Evolutionary conservation across 805 yeast genomes (phyloP), one percentile per base, ranked within the genome.

Genomic region (Yarrowia sp.): DNA sequence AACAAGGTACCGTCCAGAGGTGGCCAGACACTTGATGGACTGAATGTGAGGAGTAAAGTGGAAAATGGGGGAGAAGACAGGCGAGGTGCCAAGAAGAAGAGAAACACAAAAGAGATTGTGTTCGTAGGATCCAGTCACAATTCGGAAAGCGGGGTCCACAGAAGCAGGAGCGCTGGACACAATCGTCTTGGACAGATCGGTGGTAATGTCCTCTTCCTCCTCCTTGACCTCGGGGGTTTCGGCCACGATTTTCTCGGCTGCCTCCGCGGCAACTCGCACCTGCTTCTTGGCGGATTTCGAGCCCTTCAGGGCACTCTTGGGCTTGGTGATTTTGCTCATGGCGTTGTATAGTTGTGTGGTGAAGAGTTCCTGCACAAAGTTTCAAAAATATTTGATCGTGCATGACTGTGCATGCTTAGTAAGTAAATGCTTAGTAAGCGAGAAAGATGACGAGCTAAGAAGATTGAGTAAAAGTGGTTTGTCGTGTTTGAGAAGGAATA

Each of bases 1-100:
- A 3, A 92, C 98, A 49, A 95, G 80, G 75, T 92, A 92, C 74
- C 97, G 82, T 73, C 86, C 89, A 36, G 95, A 91, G 20, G 87
- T 81, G 70, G 94, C 97, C 71, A 95, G 82, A 58, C 95, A 84
- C 76, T 93, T 89, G 68, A 95, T 91, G 42, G 97, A 90, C 64
- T 92, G 83, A 0, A 97, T 82, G 78, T 95, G 99, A 0, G 99
- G 97, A 73, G 94, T 92, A 79, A 95, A 94, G 77, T 95, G 98
- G 81, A 95, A 95, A 50, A 95, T 88, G 2, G 98, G 97, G 55
- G 92, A 92, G 79, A 95, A 95, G 10, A 91, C 82, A 33, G 76
- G 76, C 6, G 70, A 68, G 5, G 71, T 68, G 0, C 68, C 58
- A 33, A 91, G 73, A n/a, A 87, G 83, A 52, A 91, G 79, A 1